Evolutionary conservation across 768 basidiomycete species (phyloP), one percentile per base, ranked within the genome.

Genomic region (Phylloporus sp.): DNA sequence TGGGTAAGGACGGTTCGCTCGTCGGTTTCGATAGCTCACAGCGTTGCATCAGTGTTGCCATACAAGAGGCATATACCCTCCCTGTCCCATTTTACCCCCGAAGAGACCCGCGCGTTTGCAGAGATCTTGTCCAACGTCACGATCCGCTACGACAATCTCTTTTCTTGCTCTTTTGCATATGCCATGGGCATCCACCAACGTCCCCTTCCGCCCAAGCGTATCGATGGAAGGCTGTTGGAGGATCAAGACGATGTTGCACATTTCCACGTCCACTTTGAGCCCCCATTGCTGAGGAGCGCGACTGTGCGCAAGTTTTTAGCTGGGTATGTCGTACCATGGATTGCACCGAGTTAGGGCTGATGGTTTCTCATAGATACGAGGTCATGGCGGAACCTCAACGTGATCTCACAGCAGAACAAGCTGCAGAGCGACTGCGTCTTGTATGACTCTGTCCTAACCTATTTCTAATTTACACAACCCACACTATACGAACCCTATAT

Each of bases 131-230:
- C 79, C 29, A 66, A 67, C 4, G 61, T 87, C 23, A 82, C 84
- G 7, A 77, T 74, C 44, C 78, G 79, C 42, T 90, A 87, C 54
- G 88, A 87, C 58, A 88, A 86, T 57, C 68, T 91, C 24, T 91
- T 91, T 62, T 76, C 76, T 6, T 91, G 88, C 62, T 86, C 90
- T 0, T 96, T 95, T 66, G 85, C 90, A 1, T 96, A 95, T 64
- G 92, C 89, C 7, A 93, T 95, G 90, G 93, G 93, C 28, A 78
- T 95, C 38, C 93, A 95, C 60, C 93, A 96, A 63, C 77, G 84
- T 2, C 86, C 90, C 6, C 59, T 79, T 3, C 79, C 84, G 9
- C 64, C 68, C 6, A 48, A 52, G 18, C 46, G 57, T 33, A 62
- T 63, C 15, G 63, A 69, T 9, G 59, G 54, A 11, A 35, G 15